Percentiles rank a stretch among this genome's conserved stretches.
Evolutionary conservation across 805 yeast genomes (phyloP).

Genomic region (Lipomyces kockii): DNA sequence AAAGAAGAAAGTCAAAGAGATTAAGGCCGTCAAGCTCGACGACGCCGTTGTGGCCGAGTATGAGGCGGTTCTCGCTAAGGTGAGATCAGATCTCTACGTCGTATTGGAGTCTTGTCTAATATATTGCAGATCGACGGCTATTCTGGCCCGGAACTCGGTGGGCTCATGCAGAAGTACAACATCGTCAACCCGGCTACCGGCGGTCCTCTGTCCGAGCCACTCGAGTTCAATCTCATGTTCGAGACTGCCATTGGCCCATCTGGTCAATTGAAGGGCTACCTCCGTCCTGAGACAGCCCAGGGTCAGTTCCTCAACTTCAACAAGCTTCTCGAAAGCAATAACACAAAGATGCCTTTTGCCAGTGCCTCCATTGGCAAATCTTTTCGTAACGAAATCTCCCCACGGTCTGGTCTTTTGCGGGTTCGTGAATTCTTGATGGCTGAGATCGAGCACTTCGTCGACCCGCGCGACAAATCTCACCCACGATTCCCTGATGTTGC

Average conservation of each 20-base stretch:
- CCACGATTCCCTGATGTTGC: slow-evolving; percentile 75
- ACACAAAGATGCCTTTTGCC: slow-evolving; percentile 98
- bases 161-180: slow-evolving; percentile 76
- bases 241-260: slow-evolving; percentile 99
- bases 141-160: slow-evolving; percentile 91
- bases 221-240: slow-evolving; percentile 96
- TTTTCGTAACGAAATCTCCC: slow-evolving; percentile 98
- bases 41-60: slow-evolving; percentile 80
- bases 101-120: neutral
- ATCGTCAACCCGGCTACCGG: slow-evolving; percentile 93
- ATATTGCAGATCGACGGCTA: slow-evolving; percentile 74
- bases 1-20: slow-evolving; percentile 95
- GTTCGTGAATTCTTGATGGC: slow-evolving; percentile 99
- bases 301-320: slow-evolving; percentile 97
- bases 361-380: slow-evolving; percentile 98
- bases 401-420: slow-evolving; percentile 95
- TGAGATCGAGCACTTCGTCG: slow-evolving; percentile 98
- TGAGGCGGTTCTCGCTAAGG: slow-evolving; percentile 75
- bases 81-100: neutral
- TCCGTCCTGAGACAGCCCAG: slow-evolving; percentile 99
- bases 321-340: slow-evolving; percentile 92
- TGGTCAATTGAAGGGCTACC: slow-evolving; percentile 90
- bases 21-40: slow-evolving; percentile 78
- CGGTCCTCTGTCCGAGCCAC: slow-evolving; percentile 84
- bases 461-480: slow-evolving; percentile 86